phyloP scores from a whole-genome alignment of 1,284 basidiomycete genomes.

The Pisolithus thermaeus region DNA sequence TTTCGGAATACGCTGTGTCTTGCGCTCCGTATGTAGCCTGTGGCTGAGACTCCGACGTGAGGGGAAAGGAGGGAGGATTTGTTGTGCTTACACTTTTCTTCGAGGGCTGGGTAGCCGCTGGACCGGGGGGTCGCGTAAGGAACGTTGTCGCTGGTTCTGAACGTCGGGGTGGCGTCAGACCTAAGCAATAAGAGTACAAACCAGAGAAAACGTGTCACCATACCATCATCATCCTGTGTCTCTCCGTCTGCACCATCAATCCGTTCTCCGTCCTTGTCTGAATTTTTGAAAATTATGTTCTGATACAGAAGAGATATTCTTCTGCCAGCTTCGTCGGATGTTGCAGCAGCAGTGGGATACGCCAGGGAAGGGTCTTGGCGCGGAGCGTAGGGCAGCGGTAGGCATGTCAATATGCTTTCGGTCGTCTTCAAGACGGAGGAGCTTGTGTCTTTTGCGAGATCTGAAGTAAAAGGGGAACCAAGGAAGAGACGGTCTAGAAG shows the following conservation, averaged over 20 bases:
- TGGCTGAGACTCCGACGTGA: conserved; percentile 26
- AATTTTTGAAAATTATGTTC: conserved; percentile 58
- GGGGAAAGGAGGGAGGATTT: conserved; percentile 29
- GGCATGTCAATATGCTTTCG: neutral
- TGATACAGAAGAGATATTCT: conserved; percentile 61
- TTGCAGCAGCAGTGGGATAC: conserved; percentile 37
- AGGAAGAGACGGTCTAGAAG: too few species aligned
- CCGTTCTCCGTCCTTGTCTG: conserved; percentile 25
- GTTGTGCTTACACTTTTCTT: too few species aligned
- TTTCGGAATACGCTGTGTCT: conserved; percentile 54
- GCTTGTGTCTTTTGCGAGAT: too few species aligned
- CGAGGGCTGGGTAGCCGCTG: too few species aligned
- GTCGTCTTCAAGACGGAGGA: too few species aligned
- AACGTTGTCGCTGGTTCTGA: conserved; percentile 30
- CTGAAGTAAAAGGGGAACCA: too few species aligned
- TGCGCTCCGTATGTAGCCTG: conserved; percentile 40
- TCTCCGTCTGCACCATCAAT: conserved; percentile 9
- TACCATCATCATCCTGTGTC: neutral
- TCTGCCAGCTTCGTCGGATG: conserved; percentile 50
- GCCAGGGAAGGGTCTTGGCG: conserved; percentile 11
- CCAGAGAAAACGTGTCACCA: neutral
- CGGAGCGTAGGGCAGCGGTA: conserved; percentile 2
- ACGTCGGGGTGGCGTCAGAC: neutral
- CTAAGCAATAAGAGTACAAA: neutral
- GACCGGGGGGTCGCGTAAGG: conserved; percentile 53